Evolutionary conservation across 1,284 basidiomycete species (phyloP), one percentile per base, ranked within the genome.

Genomic region (Sphaerobolus stellatus): DNA sequence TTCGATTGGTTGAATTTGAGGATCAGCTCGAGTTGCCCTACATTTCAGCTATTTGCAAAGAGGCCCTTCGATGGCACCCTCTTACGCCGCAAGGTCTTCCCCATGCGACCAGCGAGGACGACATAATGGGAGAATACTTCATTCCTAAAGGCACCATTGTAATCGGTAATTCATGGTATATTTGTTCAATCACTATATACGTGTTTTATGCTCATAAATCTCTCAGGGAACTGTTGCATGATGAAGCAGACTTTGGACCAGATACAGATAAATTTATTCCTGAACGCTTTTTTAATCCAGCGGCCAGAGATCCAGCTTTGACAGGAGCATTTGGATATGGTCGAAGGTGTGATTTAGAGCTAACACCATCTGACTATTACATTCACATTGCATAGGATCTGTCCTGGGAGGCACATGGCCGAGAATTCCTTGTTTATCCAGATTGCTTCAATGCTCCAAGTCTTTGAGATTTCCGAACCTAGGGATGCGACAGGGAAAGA

Each of bases 291-390:
- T 43, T 52, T 16, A 52, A 57, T 3, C 25, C 44, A 6, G 52
- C n/a, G 6, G 24, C 18, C 11, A 33, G 48, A 22, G 47, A 52
- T 14, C 16, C 24, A 22, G 40, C 9, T 22, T n/a, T n/a, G n/a
- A n/a, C n/a, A n/a, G 41, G 28, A 18, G 56, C 46, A 2, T 57
- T 55, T 41, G 56, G 56, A 5, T 55, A 41, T 16, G 56, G 56
- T 16, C 53, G 56, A 29, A 52, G 56, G 55, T 56, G n/a, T n/a
- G n/a, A n/a, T n/a, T n/a, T n/a, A n/a, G n/a, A n/a, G n/a, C n/a
- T n/a, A n/a, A n/a, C n/a, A n/a, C n/a, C n/a, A n/a, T n/a, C n/a
- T n/a, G n/a, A n/a, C n/a, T n/a, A n/a, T n/a, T n/a, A n/a, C n/a
- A n/a, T n/a, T n/a, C n/a, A n/a, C n/a, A n/a, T n/a, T n/a, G n/a